Percentiles rank a stretch among this genome's conserved stretches.
phyloP scores from a whole-genome alignment of 2,329 filamentous ascomycete species.

The Cordyceps militaris region DNA sequence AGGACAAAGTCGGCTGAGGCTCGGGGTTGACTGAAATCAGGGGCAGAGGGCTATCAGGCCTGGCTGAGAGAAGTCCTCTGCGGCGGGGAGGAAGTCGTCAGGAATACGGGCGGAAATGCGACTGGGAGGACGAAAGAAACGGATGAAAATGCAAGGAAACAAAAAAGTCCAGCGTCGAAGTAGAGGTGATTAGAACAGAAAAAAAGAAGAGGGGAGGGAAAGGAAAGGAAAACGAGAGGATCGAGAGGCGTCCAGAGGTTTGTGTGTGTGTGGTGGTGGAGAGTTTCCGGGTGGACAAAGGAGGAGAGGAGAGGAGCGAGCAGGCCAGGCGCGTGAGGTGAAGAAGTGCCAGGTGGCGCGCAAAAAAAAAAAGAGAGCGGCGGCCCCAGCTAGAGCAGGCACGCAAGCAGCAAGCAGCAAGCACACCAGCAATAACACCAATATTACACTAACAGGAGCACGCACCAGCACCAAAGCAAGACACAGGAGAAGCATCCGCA shows the following conservation, averaged over 20 bases:
- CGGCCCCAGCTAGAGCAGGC: background rate
- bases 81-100: background rate
- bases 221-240: conserved; percentile 9
- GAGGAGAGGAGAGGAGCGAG: conserved; percentile 1
- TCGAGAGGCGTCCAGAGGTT: conserved; percentile 2
- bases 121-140: background rate
- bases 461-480: conserved; percentile 7
- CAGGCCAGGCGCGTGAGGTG: background rate
- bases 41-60: conserved; percentile 12
- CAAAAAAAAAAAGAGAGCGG: conserved; percentile 5
- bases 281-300: conserved; percentile 11
- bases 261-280: conserved; percentile 5
- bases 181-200: conserved; percentile 11
- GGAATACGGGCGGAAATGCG: background rate
- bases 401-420: conserved; percentile 1
- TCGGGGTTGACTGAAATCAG: conserved; percentile 10
- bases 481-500: background rate
- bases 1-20: conserved; percentile 7
- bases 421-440: background rate
- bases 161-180: conserved; percentile 5
- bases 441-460: conserved; percentile 6
- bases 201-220: conserved; percentile 3
- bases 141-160: background rate
- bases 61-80: background rate
- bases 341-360: background rate